Conservation (phyloP, 768 basidiomycete species). For the Trametes cinnabarina region DNA sequence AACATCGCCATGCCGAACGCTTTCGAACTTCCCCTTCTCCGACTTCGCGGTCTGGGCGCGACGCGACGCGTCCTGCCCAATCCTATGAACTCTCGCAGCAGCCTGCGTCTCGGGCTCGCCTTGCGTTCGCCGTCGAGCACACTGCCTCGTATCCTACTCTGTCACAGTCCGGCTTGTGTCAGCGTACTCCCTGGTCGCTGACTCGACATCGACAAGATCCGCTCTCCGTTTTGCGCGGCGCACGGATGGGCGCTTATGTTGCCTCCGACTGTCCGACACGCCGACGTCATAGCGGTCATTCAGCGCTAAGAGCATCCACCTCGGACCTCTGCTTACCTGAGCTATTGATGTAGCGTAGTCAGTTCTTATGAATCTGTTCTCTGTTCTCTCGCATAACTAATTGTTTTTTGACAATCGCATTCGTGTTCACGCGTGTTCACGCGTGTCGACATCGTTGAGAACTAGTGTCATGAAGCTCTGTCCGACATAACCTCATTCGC, state of each 20-base stretch:
- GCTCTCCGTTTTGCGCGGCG: not conserved
- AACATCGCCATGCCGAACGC: too few species aligned
- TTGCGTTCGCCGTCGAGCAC: not conserved
- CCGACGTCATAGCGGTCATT: not conserved
- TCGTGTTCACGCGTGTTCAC: too few species aligned
- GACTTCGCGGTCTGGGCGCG: not conserved
- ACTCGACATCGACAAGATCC: not conserved
- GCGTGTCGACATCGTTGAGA: too few species aligned
- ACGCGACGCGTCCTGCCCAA: not conserved
- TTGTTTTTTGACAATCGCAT: too few species aligned
- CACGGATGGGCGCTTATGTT: not conserved
- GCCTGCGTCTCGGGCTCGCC: not conserved
- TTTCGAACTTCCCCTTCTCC: not conserved
- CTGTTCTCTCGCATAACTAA: too few species aligned
- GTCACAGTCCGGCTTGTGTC: not conserved
- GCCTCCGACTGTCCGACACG: not conserved
- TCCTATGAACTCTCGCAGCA: not conserved
- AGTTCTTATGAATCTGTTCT: too few species aligned
- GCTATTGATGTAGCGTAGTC: too few species aligned
- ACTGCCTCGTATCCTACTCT: not conserved
- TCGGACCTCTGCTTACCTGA: too few species aligned
- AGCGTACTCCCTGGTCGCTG: not conserved
- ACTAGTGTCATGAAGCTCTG: too few species aligned
- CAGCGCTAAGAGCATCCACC: too few species aligned
- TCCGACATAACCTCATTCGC: too few species aligned